phyloP scores from a whole-genome alignment of 1,139 yeast genomes.

The Arxiozyma telluris region DNA sequence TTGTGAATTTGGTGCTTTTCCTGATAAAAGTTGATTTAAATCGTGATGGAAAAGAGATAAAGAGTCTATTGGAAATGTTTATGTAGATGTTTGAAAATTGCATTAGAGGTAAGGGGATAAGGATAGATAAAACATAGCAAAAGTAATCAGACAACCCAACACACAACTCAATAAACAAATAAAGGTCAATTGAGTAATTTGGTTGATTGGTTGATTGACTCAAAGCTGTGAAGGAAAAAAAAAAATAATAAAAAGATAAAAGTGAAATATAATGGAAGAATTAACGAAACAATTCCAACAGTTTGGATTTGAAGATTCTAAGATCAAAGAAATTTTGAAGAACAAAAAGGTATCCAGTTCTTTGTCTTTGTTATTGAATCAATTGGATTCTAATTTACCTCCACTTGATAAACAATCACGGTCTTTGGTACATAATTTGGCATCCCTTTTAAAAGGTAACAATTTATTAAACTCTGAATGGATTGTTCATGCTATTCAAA shows the following conservation, averaged over 20 bases:
- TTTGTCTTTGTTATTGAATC: conserved; percentile 48
- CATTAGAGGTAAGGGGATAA: too few relatives aligned
- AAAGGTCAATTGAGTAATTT: not conserved
- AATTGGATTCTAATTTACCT: conserved; percentile 28
- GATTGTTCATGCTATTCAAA: conserved; percentile 53
- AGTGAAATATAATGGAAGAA: conserved; percentile 7
- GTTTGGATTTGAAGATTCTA: conserved; percentile 65
- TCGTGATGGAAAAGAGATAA: too few relatives aligned
- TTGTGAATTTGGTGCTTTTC: too few relatives aligned
- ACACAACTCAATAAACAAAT: too few relatives aligned
- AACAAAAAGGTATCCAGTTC: conserved; percentile 77
- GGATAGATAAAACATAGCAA: not conserved
- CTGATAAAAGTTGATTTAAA: too few relatives aligned
- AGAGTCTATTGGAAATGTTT: too few relatives aligned
- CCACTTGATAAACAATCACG: conserved; percentile 44
- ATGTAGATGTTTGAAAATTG: too few relatives aligned
- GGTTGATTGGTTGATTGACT: not conserved
- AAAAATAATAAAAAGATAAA: not conserved
- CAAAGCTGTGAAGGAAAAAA: not conserved
- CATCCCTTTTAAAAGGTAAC: conserved; percentile 49
- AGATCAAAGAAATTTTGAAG: conserved; percentile 65
- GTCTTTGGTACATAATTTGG: conserved; percentile 66
- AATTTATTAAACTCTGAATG: conserved; percentile 37
- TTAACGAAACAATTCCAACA: conserved; percentile 37
- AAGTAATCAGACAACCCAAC: too few relatives aligned